Conservation (phyloP, 352 stramenopile species). For the Sclerospora graminicola region DNA sequence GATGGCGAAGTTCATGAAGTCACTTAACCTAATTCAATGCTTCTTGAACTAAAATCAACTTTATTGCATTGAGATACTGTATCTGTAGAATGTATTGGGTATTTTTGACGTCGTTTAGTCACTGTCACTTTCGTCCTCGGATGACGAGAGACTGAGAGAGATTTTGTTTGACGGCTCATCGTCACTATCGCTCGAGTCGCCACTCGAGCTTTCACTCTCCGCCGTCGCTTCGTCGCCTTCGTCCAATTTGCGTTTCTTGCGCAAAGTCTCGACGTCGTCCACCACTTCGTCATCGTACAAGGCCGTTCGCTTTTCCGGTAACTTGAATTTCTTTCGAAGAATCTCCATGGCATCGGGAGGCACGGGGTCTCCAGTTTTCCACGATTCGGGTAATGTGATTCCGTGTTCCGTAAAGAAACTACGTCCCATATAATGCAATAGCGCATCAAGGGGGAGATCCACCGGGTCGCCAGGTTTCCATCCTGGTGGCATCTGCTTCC, state of each 20-base stretch:
- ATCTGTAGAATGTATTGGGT: too few species aligned
- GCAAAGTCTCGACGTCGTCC: conserved; percentile 49
- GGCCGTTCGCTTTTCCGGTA: conserved; percentile 52
- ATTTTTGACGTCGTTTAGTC: conserved; percentile 20
- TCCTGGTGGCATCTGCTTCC: conserved; percentile 63
- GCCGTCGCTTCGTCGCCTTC: conserved; percentile 14
- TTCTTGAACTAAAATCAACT: too few species aligned
- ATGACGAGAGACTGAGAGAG: conserved; percentile 63
- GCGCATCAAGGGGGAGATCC: conserved; percentile 62
- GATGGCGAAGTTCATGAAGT: too few species aligned
- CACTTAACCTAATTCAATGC: too few species aligned
- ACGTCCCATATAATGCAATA: conserved; percentile 72
- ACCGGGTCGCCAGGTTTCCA: conserved; percentile 77
- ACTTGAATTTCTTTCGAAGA: conserved; percentile 70
- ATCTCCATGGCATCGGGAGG: conserved; percentile 66
- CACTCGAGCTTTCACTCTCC: conserved; percentile 37
- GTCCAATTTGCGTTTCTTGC: conserved; percentile 62
- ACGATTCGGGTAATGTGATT: conserved; percentile 54
- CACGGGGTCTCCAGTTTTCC: conserved; percentile 60
- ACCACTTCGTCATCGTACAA: conserved; percentile 72
- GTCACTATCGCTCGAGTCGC: conserved; percentile 46
- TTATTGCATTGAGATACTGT: too few species aligned
- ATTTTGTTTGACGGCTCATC: conserved; percentile 55
- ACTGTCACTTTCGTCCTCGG: conserved; percentile 50
- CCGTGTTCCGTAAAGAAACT: conserved; percentile 68